Percentiles rank a stretch among this genome's conserved stretches.
These are phyloP conservation scores for Linum lewisii DNA, from an alignment of 345 rosid species.

Conservation along the genomic window DNA sequence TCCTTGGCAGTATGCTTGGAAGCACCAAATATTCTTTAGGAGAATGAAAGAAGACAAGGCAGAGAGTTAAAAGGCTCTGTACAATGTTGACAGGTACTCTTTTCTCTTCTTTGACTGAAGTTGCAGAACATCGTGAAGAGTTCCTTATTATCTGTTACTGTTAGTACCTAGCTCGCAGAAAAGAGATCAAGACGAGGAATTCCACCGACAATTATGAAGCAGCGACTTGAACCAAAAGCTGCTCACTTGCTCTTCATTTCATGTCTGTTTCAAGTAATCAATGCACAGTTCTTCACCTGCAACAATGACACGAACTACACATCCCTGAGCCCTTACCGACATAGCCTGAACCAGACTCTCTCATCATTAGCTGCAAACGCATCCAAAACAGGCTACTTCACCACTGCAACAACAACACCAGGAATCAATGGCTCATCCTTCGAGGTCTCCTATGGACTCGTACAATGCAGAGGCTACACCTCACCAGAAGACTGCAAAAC, in stretches of 20 bases:
- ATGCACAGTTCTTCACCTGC: not conserved
- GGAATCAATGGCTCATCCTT: too few species aligned
- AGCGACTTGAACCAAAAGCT: not conserved
- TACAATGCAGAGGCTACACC: conserved; percentile 20
- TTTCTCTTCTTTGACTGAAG: not conserved
- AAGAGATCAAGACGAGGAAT: too few species aligned
- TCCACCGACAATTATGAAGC: not conserved
- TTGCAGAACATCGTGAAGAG: not conserved
- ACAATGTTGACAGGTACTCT: not conserved
- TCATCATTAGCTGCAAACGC: not conserved
- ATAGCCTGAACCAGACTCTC: not conserved
- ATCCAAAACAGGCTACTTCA: conserved; percentile 10
- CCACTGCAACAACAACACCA: conserved; percentile 9
- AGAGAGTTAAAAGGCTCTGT: too few species aligned
- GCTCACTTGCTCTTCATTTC: not conserved
- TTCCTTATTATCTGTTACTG: not conserved
- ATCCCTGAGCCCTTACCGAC: not conserved
- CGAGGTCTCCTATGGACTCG: conserved; percentile 16
- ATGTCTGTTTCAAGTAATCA: not conserved
- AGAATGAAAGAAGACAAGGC: not conserved
- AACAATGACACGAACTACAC: not conserved
- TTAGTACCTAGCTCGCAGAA: not conserved
- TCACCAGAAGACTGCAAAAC: conserved; percentile 19
- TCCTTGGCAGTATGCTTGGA: not conserved
- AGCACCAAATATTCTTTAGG: not conserved